phyloP scores from a whole-genome alignment of 306 rosid genomes.

The Ceratonia siliqua region DNA sequence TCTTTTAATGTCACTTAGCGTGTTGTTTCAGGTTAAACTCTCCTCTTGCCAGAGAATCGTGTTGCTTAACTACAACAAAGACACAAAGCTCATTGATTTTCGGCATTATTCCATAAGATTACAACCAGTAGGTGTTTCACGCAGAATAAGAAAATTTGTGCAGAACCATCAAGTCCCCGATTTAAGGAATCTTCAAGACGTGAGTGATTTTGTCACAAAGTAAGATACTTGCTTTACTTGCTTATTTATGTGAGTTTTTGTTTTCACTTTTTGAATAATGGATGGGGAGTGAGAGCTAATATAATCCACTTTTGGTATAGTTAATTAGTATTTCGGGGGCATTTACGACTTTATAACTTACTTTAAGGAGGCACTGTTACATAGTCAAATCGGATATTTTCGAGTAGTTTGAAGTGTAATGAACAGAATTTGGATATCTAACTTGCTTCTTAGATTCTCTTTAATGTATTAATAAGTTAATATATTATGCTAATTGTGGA shows the following conservation, averaged over 20 bases:
- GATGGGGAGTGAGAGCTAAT: background rate
- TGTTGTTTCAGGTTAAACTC: constrained; percentile 76
- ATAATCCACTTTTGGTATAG: background rate
- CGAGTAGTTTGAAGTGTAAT: background rate
- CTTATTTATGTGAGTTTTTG: background rate
- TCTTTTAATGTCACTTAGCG: constrained; percentile 23
- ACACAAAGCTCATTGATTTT: constrained; percentile 84
- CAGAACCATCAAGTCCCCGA: constrained; percentile 93
- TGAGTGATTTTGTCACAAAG: constrained; percentile 95
- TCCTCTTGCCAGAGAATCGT: constrained; percentile 92
- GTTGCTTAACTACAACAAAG: constrained; percentile 91
- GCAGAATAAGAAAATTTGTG: constrained; percentile 82
- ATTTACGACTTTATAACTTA: background rate
- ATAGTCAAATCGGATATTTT: background rate
- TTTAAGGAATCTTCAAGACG: constrained; percentile 89
- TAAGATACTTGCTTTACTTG: constrained; percentile 43
- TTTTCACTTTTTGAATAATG: constrained; percentile 11
- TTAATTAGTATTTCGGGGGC: background rate
- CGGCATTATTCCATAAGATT: constrained; percentile 93
- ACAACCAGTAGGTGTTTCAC: constrained; percentile 95
- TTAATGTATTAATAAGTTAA: background rate
- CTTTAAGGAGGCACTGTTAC: background rate
- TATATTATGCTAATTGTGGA: background rate
- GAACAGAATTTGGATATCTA: background rate
- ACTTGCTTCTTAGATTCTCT: background rate